phyloP scores from a whole-genome alignment of 805 yeast species.

The Candida wancherniae region DNA sequence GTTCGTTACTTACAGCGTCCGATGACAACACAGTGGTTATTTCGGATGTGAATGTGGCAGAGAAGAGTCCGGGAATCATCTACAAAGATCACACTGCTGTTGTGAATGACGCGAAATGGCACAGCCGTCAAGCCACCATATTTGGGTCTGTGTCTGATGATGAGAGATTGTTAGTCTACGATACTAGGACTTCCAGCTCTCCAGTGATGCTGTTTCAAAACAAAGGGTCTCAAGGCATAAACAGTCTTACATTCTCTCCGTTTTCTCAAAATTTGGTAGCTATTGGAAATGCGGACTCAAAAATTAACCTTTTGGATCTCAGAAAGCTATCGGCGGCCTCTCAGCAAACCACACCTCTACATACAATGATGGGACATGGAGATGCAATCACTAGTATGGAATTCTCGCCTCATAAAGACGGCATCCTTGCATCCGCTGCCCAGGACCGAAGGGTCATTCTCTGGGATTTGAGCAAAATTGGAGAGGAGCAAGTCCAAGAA shows the following conservation, averaged over 20 bases:
- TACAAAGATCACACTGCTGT: slow-evolving; percentile 45
- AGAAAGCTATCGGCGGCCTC: slow-evolving; percentile 34
- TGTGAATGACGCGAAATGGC: slow-evolving; percentile 78
- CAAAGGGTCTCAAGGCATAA: slow-evolving; percentile 41
- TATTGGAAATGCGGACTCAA: slow-evolving; percentile 65
- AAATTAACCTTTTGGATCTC: slow-evolving; percentile 60
- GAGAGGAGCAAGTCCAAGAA: slow-evolving; percentile 80
- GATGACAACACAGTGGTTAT: slow-evolving; percentile 63
- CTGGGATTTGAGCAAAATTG: slow-evolving; percentile 78
- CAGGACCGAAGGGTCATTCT: slow-evolving; percentile 72
- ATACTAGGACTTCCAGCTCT: slow-evolving; percentile 37
- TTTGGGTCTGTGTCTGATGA: slow-evolving; percentile 79
- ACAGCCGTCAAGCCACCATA: slow-evolving; percentile 42
- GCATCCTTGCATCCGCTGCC: slow-evolving; percentile 71
- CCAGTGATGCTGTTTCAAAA: slow-evolving; percentile 25
- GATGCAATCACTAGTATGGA: slow-evolving; percentile 67
- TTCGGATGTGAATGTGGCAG: slow-evolving; percentile 43
- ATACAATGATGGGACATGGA: slow-evolving; percentile 77
- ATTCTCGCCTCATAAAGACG: slow-evolving; percentile 75
- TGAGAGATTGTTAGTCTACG: slow-evolving; percentile 49
- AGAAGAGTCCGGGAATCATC: slow-evolving; percentile 4
- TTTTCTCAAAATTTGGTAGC: slow-evolving; percentile 58
- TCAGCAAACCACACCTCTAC: slow-evolving; percentile 30
- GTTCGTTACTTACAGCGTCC: slow-evolving; percentile 53
- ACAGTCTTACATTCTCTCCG: slow-evolving; percentile 61